Percentiles rank a stretch among this genome's conserved stretches.
These are phyloP conservation scores for Leptomonas seymouri DNA, from an alignment of 208 protist species.

Conservation along the genomic window DNA sequence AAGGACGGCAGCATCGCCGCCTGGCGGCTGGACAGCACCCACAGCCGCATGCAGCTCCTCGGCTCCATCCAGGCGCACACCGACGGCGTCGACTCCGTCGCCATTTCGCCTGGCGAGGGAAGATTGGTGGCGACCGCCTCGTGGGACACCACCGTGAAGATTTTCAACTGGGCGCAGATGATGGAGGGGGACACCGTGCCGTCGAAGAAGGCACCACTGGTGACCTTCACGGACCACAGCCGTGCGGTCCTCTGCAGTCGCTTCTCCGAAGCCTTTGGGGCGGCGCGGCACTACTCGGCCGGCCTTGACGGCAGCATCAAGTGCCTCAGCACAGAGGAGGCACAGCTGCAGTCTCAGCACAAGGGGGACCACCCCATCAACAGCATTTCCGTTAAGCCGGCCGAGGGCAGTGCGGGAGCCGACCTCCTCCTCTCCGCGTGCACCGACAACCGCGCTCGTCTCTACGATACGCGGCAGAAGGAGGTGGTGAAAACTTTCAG, in stretches of 20 bases:
- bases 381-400: constrained; percentile 55
- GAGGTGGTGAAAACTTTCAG: constrained; percentile 64
- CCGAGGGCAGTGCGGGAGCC: constrained; percentile 24
- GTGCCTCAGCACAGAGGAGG: constrained; percentile 56
- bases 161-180: constrained; percentile 70
- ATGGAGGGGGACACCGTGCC: constrained; percentile 37
- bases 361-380: constrained; percentile 77
- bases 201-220: constrained; percentile 66
- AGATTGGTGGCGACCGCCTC: constrained; percentile 61
- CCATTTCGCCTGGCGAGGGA: constrained; percentile 61
- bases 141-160: constrained; percentile 83
- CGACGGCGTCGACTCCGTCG: constrained; percentile 71
- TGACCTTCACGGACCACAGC: constrained; percentile 82
- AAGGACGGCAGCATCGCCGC: constrained; percentile 79
- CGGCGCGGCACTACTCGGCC: constrained; percentile 59
- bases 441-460: constrained; percentile 82
- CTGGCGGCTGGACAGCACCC: constrained; percentile 54
- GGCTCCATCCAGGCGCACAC: constrained; percentile 62
- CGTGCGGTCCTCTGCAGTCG: constrained; percentile 70
- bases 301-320: constrained; percentile 81
- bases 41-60: constrained; percentile 45
- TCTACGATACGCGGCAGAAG: constrained; percentile 78
- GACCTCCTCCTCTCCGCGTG: constrained; percentile 77
- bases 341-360: constrained; percentile 47
- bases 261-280: constrained; percentile 58